Percentiles rank a stretch among this genome's conserved stretches.
phyloP scores from a whole-genome alignment of 805 yeast species.

The Metschnikowia borealis region DNA sequence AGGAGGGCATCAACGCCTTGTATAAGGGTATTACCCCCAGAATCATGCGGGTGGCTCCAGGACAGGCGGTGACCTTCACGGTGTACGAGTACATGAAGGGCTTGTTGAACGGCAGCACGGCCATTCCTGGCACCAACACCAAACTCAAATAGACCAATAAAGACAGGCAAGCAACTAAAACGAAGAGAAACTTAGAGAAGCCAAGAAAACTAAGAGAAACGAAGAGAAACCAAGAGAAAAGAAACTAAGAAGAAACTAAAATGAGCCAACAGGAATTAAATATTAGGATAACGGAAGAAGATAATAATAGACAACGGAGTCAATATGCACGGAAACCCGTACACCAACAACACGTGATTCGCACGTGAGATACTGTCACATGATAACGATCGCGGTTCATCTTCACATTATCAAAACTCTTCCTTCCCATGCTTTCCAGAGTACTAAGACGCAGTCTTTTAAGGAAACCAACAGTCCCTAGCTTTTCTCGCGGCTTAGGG shows the following conservation, averaged over 20 bases:
- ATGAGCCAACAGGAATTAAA: too few species aligned
- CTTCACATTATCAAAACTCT: too few species aligned
- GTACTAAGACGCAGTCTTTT: not conserved
- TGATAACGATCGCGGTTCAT: not conserved
- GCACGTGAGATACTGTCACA: not conserved
- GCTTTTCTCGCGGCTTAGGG: not conserved
- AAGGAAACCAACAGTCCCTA: not conserved
- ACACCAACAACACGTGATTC: not conserved
- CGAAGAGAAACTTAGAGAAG: too few species aligned
- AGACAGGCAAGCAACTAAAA: too few species aligned
- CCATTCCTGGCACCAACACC: constrained; percentile 17
- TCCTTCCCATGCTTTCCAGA: not conserved
- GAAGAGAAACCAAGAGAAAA: too few species aligned
- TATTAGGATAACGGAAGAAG: too few species aligned
- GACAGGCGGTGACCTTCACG: constrained; percentile 97
- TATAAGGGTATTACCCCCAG: constrained; percentile 98
- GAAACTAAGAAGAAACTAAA: too few species aligned
- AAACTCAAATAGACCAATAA: constrained; percentile 16
- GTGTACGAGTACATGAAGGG: constrained; percentile 87
- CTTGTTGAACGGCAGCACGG: constrained; percentile 40
- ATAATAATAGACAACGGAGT: too few species aligned
- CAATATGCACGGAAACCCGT: too few species aligned
- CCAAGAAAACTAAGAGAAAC: too few species aligned
- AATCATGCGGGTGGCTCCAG: constrained; percentile 99
- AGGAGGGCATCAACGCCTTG: constrained; percentile 71